These are phyloP conservation scores for Chlamydomonas eustigma DNA, from an alignment of 139 green algal species.

Conservation along the genomic window DNA sequence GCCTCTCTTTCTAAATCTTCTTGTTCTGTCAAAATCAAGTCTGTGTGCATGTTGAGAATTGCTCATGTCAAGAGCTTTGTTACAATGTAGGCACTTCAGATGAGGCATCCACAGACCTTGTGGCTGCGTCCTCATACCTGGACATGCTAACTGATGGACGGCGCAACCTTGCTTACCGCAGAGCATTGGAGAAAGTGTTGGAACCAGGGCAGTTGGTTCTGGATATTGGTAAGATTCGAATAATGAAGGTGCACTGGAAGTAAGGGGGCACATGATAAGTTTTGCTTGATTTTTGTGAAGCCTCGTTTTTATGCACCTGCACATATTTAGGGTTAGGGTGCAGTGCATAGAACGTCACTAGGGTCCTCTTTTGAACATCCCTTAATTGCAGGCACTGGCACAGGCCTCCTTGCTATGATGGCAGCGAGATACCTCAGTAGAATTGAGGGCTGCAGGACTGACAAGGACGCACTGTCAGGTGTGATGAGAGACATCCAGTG, in stretches of 20 bases:
- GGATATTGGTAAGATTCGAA: slow-evolving; percentile 8
- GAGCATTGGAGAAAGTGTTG: slow-evolving; percentile 15
- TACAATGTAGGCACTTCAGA: too few relatives aligned
- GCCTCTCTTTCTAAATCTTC: too few relatives aligned
- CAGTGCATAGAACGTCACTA: not conserved
- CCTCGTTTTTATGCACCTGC: too few relatives aligned
- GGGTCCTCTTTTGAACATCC: slow-evolving; percentile 9
- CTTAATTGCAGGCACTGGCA: slow-evolving; percentile 61
- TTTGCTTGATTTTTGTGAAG: too few relatives aligned
- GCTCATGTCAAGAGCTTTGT: too few relatives aligned
- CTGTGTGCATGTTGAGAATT: too few relatives aligned
- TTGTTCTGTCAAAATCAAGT: too few relatives aligned
- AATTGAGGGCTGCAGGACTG: slow-evolving; percentile 1
- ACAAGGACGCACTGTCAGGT: too few relatives aligned
- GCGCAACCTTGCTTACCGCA: slow-evolving; percentile 43
- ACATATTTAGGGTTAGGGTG: too few relatives aligned
- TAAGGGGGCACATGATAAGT: too few relatives aligned
- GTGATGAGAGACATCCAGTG: too few relatives aligned
- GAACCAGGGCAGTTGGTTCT: not conserved
- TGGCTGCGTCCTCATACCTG: slow-evolving; percentile 46
- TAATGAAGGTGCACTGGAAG: too few relatives aligned
- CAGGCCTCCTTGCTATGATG: slow-evolving; percentile 57
- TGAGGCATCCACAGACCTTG: slow-evolving; percentile 29
- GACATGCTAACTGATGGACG: slow-evolving; percentile 54
- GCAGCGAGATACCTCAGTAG: slow-evolving; percentile 18